These are phyloP conservation scores for Cladophialophora bantiana DNA, from an alignment of 2,329 filamentous ascomycete species.

Conservation along the genomic window DNA sequence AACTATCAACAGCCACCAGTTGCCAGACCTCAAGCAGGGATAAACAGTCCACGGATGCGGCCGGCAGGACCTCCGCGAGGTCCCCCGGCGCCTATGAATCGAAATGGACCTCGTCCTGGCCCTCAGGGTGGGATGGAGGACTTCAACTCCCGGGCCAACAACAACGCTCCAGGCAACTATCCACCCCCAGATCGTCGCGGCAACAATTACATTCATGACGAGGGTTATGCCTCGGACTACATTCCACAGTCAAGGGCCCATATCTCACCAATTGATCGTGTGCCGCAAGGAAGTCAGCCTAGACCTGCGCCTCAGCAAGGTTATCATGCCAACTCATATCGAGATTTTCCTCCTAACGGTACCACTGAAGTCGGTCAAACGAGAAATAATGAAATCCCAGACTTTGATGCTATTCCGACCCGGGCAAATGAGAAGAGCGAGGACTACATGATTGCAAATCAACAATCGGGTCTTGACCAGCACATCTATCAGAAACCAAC, in stretches of 20 bases:
- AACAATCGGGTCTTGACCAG: slow-evolving; percentile 19
- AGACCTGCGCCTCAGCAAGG: slow-evolving; percentile 14
- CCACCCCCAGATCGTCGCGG: slow-evolving; percentile 9
- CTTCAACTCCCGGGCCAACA: slow-evolving; percentile 13
- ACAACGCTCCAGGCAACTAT: slow-evolving; percentile 10
- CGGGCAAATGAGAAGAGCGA: slow-evolving; percentile 31
- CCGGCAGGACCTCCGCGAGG: slow-evolving; percentile 20
- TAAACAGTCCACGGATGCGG: slow-evolving; percentile 23
- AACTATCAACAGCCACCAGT: slow-evolving; percentile 16
- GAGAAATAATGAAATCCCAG: slow-evolving; percentile 65
- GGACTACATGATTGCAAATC: slow-evolving; percentile 31
- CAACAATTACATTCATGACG: slow-evolving; percentile 21
- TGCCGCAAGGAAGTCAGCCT: slow-evolving; percentile 45
- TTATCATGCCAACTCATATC: slow-evolving; percentile 12
- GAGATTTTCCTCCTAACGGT: slow-evolving; percentile 27
- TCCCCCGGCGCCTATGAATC: slow-evolving; percentile 17
- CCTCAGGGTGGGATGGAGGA: slow-evolving; percentile 15
- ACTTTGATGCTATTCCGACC: slow-evolving; percentile 62
- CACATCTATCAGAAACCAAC: slow-evolving; percentile 44
- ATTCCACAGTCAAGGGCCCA: slow-evolving; percentile 28
- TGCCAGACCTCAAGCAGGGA: slow-evolving; percentile 12
- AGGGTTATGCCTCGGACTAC: slow-evolving; percentile 30
- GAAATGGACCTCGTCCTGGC: slow-evolving; percentile 17
- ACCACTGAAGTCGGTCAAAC: slow-evolving; percentile 39
- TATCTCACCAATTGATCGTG: slow-evolving; percentile 51